Base-by-base conservation (phyloP, 23 red algal species). In the Gracilaria caudata region DNA sequence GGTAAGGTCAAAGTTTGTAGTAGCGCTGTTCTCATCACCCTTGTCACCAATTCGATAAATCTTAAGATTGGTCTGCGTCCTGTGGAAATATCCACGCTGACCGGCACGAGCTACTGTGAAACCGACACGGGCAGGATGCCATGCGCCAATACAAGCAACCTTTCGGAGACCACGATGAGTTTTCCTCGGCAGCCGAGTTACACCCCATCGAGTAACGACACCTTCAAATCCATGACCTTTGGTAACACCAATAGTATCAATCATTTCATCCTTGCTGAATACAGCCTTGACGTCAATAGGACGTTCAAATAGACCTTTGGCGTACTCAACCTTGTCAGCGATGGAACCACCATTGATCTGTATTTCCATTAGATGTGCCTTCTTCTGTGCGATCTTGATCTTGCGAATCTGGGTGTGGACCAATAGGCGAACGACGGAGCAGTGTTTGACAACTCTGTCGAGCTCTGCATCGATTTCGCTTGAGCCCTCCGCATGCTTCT, bases 71-170 rank as follows among this genome's bases (percentile, higher is more conserved):
- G 80, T 85, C 72, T 99, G 97, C 11, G 97, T 99, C 37, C 97
- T 86, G 81, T 99, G 97, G 75, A 95, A 94, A 61, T 99, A 99
- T 38, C 97, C 97, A 73, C 79, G 94, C 85, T 99, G 97, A 47
- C 97, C 97, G 8, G 97, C 97, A 65, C 97, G 90, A 33, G 97
- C 93, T 43, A 95, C 93, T 19, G 87, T 94, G 64, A 89, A 99
- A 20, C 80, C 85, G 34, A 99, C 94, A 25, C 97, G 79, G 11
- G 97, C 97, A 2, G 97, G 97, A 90, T 99, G 97, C 97, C 97
- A 99, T 4, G 97, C 97, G 58, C 97, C 97, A 58, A 99, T 99
- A 83, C 97, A 99, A 47, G 97, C 97, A 38, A 99, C 97, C 70
- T 95, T 95, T 25, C 97, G 89, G 28, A 99, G 86, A 40, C 97